Conservation (phyloP, 2,329 filamentous ascomycete genomes). For the Fusarium anthophilum region DNA sequence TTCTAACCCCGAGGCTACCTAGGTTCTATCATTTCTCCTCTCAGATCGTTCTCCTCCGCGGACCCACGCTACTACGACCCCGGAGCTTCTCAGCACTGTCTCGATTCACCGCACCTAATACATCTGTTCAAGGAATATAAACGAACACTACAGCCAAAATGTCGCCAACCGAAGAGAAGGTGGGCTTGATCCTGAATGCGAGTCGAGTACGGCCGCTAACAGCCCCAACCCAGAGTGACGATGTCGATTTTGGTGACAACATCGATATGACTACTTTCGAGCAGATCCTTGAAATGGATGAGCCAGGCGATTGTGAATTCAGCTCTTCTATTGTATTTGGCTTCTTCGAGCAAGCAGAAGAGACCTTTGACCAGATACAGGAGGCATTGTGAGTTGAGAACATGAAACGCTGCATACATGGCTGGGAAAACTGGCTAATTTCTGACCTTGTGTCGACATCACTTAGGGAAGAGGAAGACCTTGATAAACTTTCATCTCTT, state of each 20-base stretch:
- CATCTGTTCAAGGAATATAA: constrained; percentile 18
- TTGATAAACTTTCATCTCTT: constrained; percentile 79
- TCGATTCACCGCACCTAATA: constrained; percentile 6
- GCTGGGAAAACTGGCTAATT: not conserved
- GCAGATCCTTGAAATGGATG: constrained; percentile 99
- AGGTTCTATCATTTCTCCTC: constrained; percentile 9
- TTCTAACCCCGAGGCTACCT: constrained; percentile 25
- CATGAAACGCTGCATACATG: not conserved
- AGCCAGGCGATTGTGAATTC: constrained; percentile 87
- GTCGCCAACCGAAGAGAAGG: constrained; percentile 48
- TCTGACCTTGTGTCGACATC: not conserved
- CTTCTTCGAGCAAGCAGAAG: constrained; percentile 91
- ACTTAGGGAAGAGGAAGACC: constrained; percentile 71
- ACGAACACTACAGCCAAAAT: constrained; percentile 37
- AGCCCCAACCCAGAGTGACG: constrained; percentile 47
- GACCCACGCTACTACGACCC: constrained; percentile 20
- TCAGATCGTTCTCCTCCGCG: constrained; percentile 7
- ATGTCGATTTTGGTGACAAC: constrained; percentile 73
- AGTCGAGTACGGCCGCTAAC: constrained; percentile 16
- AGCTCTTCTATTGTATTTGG: constrained; percentile 87
- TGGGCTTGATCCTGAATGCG: constrained; percentile 33
- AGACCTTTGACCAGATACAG: constrained; percentile 89
- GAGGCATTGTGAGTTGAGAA: constrained; percentile 74
- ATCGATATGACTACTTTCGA: constrained; percentile 86
- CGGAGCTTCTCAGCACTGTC: constrained; percentile 15